These are phyloP conservation scores for Solanum paucissectum DNA, from an alignment of 257 asterid genomes.

Conservation along the genomic window DNA sequence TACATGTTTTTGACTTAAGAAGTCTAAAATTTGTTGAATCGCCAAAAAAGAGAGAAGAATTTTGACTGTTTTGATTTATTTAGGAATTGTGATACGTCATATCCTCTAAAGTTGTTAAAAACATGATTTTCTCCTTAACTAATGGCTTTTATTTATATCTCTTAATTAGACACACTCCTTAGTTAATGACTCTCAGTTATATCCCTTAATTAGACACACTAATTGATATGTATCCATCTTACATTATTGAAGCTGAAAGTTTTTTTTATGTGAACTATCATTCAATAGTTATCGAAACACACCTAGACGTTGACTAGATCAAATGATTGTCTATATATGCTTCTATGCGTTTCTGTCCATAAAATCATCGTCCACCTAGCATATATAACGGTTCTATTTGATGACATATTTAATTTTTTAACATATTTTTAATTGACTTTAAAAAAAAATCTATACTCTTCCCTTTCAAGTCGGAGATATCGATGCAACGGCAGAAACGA, in stretches of 20 bases:
- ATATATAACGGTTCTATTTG: not conserved
- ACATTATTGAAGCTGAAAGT: too few relatives aligned
- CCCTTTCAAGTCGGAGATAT: not conserved
- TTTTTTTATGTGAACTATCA: too few relatives aligned
- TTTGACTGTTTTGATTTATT: not conserved
- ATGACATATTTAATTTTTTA: not conserved
- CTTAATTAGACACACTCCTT: not conserved
- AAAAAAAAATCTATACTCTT: not conserved
- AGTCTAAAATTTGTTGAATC: not conserved
- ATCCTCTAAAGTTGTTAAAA: not conserved
- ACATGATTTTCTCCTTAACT: not conserved
- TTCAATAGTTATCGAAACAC: too few relatives aligned
- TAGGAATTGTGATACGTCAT: not conserved
- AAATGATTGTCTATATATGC: not conserved
- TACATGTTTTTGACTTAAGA: not conserved
- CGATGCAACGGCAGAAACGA: not conserved
- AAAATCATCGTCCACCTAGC: not conserved
- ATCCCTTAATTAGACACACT: too few relatives aligned
- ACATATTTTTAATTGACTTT: too few relatives aligned
- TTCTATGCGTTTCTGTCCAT: not conserved
- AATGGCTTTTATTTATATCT: not conserved
- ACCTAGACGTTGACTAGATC: not conserved
- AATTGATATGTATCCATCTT: too few relatives aligned
- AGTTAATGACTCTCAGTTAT: not conserved
- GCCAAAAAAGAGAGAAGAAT: not conserved